Evolutionary conservation across 768 basidiomycete genomes (phyloP), one percentile per base, ranked within the genome.

Genomic region (Boletus barrowsii): DNA sequence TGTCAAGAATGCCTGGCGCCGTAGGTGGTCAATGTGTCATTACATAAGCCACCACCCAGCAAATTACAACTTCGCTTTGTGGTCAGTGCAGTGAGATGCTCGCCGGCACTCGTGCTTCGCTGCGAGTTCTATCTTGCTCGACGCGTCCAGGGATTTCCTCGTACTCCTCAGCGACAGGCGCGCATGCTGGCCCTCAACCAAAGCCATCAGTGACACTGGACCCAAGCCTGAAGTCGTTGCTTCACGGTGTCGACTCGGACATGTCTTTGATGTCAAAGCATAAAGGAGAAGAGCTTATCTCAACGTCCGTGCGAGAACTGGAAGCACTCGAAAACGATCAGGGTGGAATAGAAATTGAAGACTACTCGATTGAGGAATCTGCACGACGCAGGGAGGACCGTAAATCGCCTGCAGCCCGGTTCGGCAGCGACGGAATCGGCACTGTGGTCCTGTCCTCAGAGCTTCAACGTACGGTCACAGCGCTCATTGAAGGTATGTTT

Each of bases 401-500:
- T 48, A 88, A 88, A 66, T 92, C 91, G 24, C 88, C 90, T 41
- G 92, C 90, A 20, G 92, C 93, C 18, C 73, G 76, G 22, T 90
- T 90, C 68, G 95, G 93, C 17, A 87, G 88, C 60, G 77, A 83
- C 53, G 73, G 79, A 41, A 78, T 91, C 45, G 90, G 91, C 10
- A 73, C 84, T 42, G 83, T 93, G 9, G 73, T 86, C 13, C 63
- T 98, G 13, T 87, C 94, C 0, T 68, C 78, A 10, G 86, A 93
- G 68, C 75, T 98, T 41, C 80, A 85, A 59, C 75, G 75, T 13
- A 73, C 86, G 5, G 86, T 97, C 46, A 77, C 79, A 53, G 62
- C 69, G 10, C 76, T 94, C 49, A 88, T 98, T 55, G 75, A 81
- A 51, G 80, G 90, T 89, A 57, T 58, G 74, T 54, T 17, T 45